Conservation (phyloP, 2,329 filamentous ascomycete genomes). For the Myriosclerotinia scirpicola region DNA sequence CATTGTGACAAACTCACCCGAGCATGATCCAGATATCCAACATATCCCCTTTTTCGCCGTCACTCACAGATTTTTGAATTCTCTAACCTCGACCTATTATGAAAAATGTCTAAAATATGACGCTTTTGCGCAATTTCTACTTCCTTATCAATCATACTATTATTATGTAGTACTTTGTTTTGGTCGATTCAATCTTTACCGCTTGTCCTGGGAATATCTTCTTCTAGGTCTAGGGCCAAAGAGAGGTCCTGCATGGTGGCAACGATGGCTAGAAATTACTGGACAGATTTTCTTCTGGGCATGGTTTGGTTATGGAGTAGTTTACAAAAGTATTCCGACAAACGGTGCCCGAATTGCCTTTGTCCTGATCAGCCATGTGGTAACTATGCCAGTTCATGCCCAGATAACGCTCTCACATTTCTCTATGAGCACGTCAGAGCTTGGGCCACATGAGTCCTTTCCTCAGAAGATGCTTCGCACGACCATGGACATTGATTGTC, state of each 20-base stretch:
- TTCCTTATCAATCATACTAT: constrained; percentile 75
- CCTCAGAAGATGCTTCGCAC: constrained; percentile 88
- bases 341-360: constrained; percentile 70
- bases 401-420: constrained; percentile 93
- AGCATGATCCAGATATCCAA: constrained; percentile 94
- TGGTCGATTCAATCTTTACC: constrained; percentile 85
- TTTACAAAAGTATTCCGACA: constrained; percentile 71
- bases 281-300: constrained; percentile 82
- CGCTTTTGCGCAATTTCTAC: constrained; percentile 64
- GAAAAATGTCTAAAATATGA: constrained; percentile 79
- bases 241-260: constrained; percentile 79
- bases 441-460: constrained; percentile 83
- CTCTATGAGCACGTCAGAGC: constrained; percentile 86
- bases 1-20: constrained; percentile 90
- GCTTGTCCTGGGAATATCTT: constrained; percentile 76
- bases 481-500: constrained; percentile 91
- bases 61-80: constrained; percentile 75
- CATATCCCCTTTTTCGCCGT: constrained; percentile 88
- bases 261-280: constrained; percentile 73
- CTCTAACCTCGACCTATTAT: constrained; percentile 78
- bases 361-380: constrained; percentile 76
- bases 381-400: constrained; percentile 79
- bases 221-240: constrained; percentile 67
- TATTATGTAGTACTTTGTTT: constrained; percentile 82
- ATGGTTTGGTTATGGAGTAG: constrained; percentile 80